Percentiles rank a stretch among this genome's conserved stretches.
Conservation (phyloP, 805 yeast species). For the Starmerella stellata region DNA sequence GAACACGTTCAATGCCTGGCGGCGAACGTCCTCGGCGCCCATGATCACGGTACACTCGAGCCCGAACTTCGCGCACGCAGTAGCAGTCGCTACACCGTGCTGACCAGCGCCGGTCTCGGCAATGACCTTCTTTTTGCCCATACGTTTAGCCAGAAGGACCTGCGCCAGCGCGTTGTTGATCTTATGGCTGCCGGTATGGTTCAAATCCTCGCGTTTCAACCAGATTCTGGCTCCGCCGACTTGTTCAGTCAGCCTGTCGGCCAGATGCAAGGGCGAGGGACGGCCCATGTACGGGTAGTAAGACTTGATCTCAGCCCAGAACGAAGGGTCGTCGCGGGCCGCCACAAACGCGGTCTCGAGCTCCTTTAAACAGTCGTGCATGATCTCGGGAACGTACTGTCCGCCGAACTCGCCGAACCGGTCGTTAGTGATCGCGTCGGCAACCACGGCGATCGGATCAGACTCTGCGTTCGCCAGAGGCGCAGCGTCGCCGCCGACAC, state of each 20-base stretch:
- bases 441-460: constrained; percentile 6
- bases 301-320: constrained; percentile 82
- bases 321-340: constrained; percentile 73
- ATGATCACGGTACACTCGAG: constrained; percentile 82
- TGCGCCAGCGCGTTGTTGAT: constrained; percentile 34
- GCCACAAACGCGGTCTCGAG: constrained; percentile 72
- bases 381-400: constrained; percentile 93
- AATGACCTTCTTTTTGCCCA: constrained; percentile 30
- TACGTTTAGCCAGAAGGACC: constrained; percentile 27
- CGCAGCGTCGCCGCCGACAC: neutral
- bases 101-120: constrained; percentile 38
- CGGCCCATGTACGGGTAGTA: constrained; percentile 88
- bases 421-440: constrained; percentile 28
- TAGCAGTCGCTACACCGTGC: constrained; percentile 37
- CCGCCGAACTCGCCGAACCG: constrained; percentile 95
- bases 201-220: constrained; percentile 86
- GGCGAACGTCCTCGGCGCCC: constrained; percentile 98
- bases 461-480: constrained; percentile 3
- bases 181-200: constrained; percentile 33
- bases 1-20: constrained; percentile 95
- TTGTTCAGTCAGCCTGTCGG: constrained; percentile 71
- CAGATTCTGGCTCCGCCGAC: constrained; percentile 94
- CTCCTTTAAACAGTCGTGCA: constrained; percentile 78
- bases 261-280: constrained; percentile 81
- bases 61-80: constrained; percentile 46